A percentile compares a stretch with the other conserved stretches of the same genome.
Conservation (phyloP, 352 stramenopile genomes). For the Phytophthora sansomeana region DNA sequence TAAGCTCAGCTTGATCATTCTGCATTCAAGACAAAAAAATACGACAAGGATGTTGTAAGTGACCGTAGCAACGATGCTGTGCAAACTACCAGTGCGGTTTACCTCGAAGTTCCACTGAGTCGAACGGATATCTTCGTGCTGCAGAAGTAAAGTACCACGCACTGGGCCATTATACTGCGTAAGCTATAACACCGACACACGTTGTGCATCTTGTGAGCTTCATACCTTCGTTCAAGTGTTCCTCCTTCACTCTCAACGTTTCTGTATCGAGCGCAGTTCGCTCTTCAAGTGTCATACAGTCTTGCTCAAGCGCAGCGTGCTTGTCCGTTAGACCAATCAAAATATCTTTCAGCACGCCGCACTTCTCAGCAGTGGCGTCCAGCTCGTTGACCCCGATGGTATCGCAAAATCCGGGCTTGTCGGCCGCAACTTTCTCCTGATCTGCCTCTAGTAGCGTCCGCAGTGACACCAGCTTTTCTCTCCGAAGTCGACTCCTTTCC, state of each 20-base stretch:
- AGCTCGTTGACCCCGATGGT: constrained; percentile 33
- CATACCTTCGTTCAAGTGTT: constrained; percentile 38
- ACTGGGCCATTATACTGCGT: constrained; percentile 18
- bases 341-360: constrained; percentile 34
- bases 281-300: constrained; percentile 40
- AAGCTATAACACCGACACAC: constrained; percentile 2
- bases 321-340: constrained; percentile 36
- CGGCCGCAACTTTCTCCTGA: constrained; percentile 6
- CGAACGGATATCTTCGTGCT: constrained; percentile 40
- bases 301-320: constrained; percentile 29
- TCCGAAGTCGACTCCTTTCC: constrained; percentile 30
- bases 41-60: neutral
- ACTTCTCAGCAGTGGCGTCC: constrained; percentile 38
- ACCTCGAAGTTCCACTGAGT: constrained; percentile 45
- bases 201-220: neutral
- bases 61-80: neutral
- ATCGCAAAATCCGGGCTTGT: constrained; percentile 10
- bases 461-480: constrained; percentile 33
- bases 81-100: neutral
- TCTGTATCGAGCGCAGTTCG: constrained; percentile 5
- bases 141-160: constrained; percentile 24
- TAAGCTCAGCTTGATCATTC: constrained; percentile 30
- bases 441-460: constrained; percentile 16
- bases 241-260: constrained; percentile 20
- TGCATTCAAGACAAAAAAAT: neutral